phyloP scores from a whole-genome alignment of 2,329 filamentous ascomycete species.

The Neonectria neomacrospora region DNA sequence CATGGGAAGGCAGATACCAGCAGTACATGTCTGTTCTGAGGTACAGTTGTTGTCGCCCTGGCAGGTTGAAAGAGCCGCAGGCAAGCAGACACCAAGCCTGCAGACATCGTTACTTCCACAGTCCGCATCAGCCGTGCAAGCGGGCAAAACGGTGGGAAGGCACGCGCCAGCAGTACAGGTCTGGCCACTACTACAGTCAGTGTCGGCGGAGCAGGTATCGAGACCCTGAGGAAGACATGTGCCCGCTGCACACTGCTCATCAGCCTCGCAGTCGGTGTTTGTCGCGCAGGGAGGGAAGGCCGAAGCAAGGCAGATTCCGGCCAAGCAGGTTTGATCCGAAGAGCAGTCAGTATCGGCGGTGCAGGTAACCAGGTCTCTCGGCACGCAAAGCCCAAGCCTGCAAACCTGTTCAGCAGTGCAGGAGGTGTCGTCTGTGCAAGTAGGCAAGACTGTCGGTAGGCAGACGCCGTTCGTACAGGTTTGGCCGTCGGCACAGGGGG shows the following conservation, averaged over 20 bases:
- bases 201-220: not conserved
- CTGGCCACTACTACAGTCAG: not conserved
- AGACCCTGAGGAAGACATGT: constrained; percentile 11
- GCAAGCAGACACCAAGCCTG: constrained; percentile 15
- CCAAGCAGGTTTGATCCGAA: constrained; percentile 3
- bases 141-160: constrained; percentile 12
- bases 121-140: constrained; percentile 9
- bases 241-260: constrained; percentile 5
- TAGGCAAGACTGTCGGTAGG: constrained; percentile 11
- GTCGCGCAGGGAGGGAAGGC: constrained; percentile 3
- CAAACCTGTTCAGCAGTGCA: constrained; percentile 20
- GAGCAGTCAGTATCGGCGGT: constrained; percentile 7
- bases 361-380: constrained; percentile 1
- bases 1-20: constrained; percentile 10
- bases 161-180: constrained; percentile 11
- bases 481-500: not conserved
- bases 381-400: constrained; percentile 18
- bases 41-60: not conserved
- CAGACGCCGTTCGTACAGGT: constrained; percentile 9
- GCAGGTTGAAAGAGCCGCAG: constrained; percentile 1
- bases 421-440: constrained; percentile 1
- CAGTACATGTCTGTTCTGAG: constrained; percentile 10
- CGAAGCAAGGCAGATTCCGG: constrained; percentile 2
- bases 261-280: not conserved
- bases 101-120: constrained; percentile 11